Evolutionary conservation across 768 basidiomycete genomes (phyloP), one percentile per base, ranked within the genome.

Genomic region (Calocybe cyanea): DNA sequence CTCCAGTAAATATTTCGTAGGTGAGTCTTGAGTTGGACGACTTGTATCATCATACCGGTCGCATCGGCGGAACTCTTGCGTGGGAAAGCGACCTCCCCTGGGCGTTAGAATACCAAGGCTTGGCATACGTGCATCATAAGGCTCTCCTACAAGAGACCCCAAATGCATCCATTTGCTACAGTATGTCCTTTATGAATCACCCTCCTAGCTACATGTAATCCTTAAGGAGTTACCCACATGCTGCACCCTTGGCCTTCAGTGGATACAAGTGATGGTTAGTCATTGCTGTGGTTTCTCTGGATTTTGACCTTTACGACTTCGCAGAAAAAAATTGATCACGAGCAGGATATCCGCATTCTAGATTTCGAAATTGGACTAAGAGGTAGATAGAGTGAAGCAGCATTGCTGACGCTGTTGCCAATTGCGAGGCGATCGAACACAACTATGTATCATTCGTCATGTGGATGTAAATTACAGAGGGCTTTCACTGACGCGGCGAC

Each of bases 351-450:
- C 73, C 73, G 4, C 68, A 73, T 38, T 72, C 72, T 6, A 61
- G 61, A 28, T 83, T 77, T 50, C 78, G 75, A 11, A 81, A 80
- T 45, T 80, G 81, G 81, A 80, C 77, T 0, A 51, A 57, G 7
- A 54, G 55, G 10, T 79, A 81, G 49, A 65, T 72, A 2, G 51
- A 52, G 30, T 66, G 67, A 42, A 72, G 72, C 53, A 64, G 66
- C 43, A 73, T 76, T 31, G 48, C 57, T 13, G 58, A 56, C 10
- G 72, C 68, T 1, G 65, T 73, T 28, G 40, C 48, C 0, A 57
- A 69, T 8, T 66, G 69, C 46, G n/a, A n/a, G n/a, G n/a, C n/a
- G 42, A 63, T 43, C 54, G 43, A 10, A 45, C 56, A 5, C 32
- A 33, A 4, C 51, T 52, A 4, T 71, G 67, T 38, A 53, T 53